Evolutionary conservation across 768 basidiomycete species (phyloP), one percentile per base, ranked within the genome.

Genomic region (Coprinellus aureogranulatus): DNA sequence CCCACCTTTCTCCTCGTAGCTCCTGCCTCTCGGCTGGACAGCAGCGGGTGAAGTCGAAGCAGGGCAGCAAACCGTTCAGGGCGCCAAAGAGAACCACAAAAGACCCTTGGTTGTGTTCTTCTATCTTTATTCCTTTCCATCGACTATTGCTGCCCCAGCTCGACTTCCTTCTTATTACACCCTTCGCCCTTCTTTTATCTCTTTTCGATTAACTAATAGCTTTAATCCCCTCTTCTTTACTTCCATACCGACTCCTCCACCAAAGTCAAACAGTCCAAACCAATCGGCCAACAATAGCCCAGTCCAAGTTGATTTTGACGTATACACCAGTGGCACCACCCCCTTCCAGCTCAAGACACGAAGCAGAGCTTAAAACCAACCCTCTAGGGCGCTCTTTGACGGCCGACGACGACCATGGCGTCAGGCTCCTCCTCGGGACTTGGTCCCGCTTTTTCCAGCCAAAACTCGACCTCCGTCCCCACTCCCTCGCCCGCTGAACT

Each of bases 401-500:
- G 54, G 25, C 16, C 25, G 20, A 26, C 25, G 40, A 44, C 18
- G 18, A 30, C 41, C 34, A 52, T 37, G 20, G 34, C 28, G 20
- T n/a, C 50, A 14, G 14, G 22, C 14, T 20, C 48, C 10, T 52
- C 50, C 34, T n/a, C n/a, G n/a, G n/a, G n/a, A n/a, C n/a, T n/a
- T n/a, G n/a, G n/a, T n/a, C n/a, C n/a, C n/a, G n/a, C n/a, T n/a
- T n/a, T n/a, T n/a, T 50, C 48, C 25, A 50, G 48, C 48, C 27
- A 52, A 30, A 11, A 52, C 31, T 18, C 27, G n/a, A 23, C 3
- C 42, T 37, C 37, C 40, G 26, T 60, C 27, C 48, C 50, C 22
- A 53, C 46, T 16, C 54, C 62, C 1, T 80, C 83, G 12, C 70
- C 83, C 11, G 82, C 79, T 54, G 81, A 87, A 70, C 78, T 86